Conservation (phyloP, 352 stramenopile genomes). For the Phytophthora palmivora region DNA sequence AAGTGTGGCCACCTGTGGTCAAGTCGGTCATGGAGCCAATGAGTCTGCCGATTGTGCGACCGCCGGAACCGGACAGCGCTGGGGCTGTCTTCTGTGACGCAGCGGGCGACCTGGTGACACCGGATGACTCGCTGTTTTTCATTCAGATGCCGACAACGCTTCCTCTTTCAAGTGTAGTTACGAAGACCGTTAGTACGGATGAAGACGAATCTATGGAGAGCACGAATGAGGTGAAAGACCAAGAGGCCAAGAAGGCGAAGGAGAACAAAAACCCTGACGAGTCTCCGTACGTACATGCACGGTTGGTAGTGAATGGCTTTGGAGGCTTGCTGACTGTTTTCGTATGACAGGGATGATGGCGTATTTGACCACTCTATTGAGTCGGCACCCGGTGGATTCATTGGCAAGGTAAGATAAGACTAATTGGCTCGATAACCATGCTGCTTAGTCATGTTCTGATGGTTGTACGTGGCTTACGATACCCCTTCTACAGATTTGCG, state of each 20-base stretch:
- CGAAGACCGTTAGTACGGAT: constrained; percentile 34
- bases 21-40: constrained; percentile 87
- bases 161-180: constrained; percentile 61
- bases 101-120: constrained; percentile 56
- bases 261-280: constrained; percentile 32
- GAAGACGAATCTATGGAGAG: constrained; percentile 50
- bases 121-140: constrained; percentile 82
- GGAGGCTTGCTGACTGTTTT: constrained; percentile 4
- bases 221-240: constrained; percentile 17
- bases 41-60: constrained; percentile 73
- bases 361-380: constrained; percentile 76
- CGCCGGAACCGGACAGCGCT: constrained; percentile 63
- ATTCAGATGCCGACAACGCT: constrained; percentile 87
- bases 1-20: constrained; percentile 83
- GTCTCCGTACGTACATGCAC: constrained; percentile 22
- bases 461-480: too few relatives aligned
- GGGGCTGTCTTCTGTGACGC: constrained; percentile 75
- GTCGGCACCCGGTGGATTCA: constrained; percentile 75
- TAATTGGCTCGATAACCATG: background rate
- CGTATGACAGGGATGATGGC: constrained; percentile 51
- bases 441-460: too few relatives aligned
- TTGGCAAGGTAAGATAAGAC: constrained; percentile 70
- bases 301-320: background rate
- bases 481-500: constrained; percentile 56
- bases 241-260: constrained; percentile 17